Conservation (phyloP, 1,139 yeast genomes). For the Zygosaccharomyces sapae region DNA sequence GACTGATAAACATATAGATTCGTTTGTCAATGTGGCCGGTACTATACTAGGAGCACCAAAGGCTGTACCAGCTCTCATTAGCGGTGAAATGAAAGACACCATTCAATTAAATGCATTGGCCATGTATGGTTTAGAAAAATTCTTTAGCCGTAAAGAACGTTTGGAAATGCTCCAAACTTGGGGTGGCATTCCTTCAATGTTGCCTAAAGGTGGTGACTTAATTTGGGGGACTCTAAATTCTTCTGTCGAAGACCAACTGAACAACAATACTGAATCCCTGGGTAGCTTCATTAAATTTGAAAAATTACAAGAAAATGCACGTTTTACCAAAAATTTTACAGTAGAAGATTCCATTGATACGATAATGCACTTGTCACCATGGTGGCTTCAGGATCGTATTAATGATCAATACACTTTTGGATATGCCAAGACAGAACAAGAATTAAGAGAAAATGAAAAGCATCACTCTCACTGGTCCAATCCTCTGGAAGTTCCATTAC, state of each 20-base stretch:
- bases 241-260: constrained; percentile 51
- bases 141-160: constrained; percentile 84
- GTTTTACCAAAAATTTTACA: constrained; percentile 55
- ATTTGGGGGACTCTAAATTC: constrained; percentile 71
- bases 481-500: constrained; percentile 86
- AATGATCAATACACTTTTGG: constrained; percentile 76
- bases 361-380: constrained; percentile 61
- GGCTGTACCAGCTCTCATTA: constrained; percentile 80
- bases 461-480: constrained; percentile 82
- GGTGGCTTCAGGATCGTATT: constrained; percentile 67
- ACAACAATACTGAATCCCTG: constrained; percentile 42
- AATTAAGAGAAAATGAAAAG: constrained; percentile 59
- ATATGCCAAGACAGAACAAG: constrained; percentile 53
- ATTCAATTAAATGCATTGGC: constrained; percentile 91
- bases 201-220: constrained; percentile 88
- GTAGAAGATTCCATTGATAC: constrained; percentile 63
- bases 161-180: constrained; percentile 78
- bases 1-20: constrained; percentile 80
- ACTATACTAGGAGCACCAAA: constrained; percentile 90
- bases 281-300: constrained; percentile 76
- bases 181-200: constrained; percentile 93
- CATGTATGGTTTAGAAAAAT: constrained; percentile 88
- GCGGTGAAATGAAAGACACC: constrained; percentile 98
- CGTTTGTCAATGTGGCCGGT: constrained; percentile 84
- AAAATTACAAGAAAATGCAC: constrained; percentile 38